Percentiles rank a stretch among this genome's conserved stretches.
Evolutionary conservation across 495 filamentous ascomycete genomes (phyloP).

Genomic region (Neurospora terricola): DNA sequence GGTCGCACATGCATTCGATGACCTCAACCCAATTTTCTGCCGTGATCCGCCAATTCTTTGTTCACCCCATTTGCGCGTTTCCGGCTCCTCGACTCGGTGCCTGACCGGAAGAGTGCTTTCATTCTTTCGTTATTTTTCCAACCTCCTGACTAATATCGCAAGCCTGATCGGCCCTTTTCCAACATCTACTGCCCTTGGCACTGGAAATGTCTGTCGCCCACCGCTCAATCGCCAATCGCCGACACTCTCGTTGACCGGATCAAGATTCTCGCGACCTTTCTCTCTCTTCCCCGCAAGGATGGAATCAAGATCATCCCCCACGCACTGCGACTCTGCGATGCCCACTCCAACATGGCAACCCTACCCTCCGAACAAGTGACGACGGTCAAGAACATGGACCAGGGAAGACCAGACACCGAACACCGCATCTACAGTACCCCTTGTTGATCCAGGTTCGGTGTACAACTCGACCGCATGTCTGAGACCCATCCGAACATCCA

Average conservation of each 20-base stretch:
- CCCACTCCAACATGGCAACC: neutral
- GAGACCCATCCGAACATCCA: neutral
- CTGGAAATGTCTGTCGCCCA: neutral
- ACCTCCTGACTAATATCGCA: neutral
- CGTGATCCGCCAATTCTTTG: neutral
- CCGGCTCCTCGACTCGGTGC: neutral
- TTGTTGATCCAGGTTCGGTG: neutral
- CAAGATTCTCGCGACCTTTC: neutral
- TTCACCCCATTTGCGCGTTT: neutral
- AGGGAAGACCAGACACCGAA: neutral
- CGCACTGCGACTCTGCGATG: neutral
- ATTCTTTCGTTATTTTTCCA: neutral
- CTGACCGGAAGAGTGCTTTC: no score
- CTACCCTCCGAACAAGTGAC: neutral
- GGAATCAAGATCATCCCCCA: neutral
- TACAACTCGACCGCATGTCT: neutral
- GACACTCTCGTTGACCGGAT: neutral
- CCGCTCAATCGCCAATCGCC: neutral
- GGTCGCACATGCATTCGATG: neutral
- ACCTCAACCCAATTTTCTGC: neutral
- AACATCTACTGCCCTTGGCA: neutral
- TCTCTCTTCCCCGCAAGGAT: neutral
- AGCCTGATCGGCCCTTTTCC: conserved; percentile 10
- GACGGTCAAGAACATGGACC: neutral
- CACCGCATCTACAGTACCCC: neutral